Conservation (phyloP, 352 stramenopile genomes). For the Nothophytophthora sp. region DNA sequence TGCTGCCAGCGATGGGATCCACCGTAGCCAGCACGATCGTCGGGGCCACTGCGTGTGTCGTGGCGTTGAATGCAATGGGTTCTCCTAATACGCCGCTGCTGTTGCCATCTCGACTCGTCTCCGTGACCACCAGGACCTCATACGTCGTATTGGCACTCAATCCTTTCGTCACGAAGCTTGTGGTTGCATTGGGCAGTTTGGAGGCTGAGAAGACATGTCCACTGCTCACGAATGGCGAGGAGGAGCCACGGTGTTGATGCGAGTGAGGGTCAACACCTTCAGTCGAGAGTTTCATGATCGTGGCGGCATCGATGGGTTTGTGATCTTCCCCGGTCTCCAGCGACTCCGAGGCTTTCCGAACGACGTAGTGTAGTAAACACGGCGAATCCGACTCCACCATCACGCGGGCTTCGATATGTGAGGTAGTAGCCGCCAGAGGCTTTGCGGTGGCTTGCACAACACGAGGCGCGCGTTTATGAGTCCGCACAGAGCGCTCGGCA, state of each 20-base stretch:
- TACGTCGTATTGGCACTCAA: slow-evolving; percentile 62
- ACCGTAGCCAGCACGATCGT: slow-evolving; percentile 64
- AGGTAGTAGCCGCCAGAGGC: slow-evolving; percentile 34
- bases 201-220: slow-evolving; percentile 8
- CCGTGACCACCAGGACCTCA: slow-evolving; percentile 45
- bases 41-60: slow-evolving; percentile 57
- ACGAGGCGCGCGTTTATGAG: slow-evolving; percentile 40
- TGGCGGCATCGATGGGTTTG: slow-evolving; percentile 9
- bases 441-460: slow-evolving; percentile 18
- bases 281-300: slow-evolving; percentile 20
- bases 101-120: slow-evolving; percentile 38
- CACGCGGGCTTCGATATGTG: slow-evolving; percentile 28
- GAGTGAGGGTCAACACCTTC: slow-evolving; percentile 5
- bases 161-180: slow-evolving; percentile 18
- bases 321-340: slow-evolving; percentile 2
- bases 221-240: slow-evolving; percentile 12
- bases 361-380: slow-evolving; percentile 52
- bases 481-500: slow-evolving; percentile 24
- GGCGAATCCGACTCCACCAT: slow-evolving; percentile 20
- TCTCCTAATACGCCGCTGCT: slow-evolving; percentile 51
- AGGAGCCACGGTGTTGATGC: slow-evolving; percentile 20
- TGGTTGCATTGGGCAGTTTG: slow-evolving; percentile 4
- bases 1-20: slow-evolving; percentile 39
- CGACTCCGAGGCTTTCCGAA: slow-evolving; percentile 14
- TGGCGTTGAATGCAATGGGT: slow-evolving; percentile 28